Conservation (phyloP, 2,329 filamentous ascomycete species). For the Alternaria sp. region DNA sequence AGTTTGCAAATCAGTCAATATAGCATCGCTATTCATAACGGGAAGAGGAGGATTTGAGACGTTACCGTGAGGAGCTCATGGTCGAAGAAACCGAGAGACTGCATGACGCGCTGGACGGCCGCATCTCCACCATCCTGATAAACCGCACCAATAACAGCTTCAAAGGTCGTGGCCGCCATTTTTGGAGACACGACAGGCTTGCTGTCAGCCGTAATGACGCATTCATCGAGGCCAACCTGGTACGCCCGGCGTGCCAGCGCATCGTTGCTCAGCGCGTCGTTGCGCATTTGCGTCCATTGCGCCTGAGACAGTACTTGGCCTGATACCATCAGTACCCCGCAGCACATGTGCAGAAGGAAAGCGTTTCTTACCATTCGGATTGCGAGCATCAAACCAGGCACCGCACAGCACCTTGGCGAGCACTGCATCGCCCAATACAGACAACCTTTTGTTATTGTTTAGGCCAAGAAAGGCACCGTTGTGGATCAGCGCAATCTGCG, state of each 20-base stretch:
- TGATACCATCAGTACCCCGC: not conserved
- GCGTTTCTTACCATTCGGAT: slow-evolving; percentile 1
- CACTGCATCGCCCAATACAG: slow-evolving; percentile 15
- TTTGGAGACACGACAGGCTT: slow-evolving; percentile 2
- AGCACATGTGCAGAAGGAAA: not conserved
- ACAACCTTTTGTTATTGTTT: slow-evolving; percentile 16
- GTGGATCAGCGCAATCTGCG: not conserved
- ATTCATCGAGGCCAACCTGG: not conserved
- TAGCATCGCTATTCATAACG: not conserved
- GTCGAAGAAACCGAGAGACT: slow-evolving; percentile 6
- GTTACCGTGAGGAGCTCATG: slow-evolving; percentile 10
- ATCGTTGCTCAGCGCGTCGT: slow-evolving; percentile 1
- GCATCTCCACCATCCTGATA: slow-evolving; percentile 33
- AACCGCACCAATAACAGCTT: slow-evolving; percentile 47
- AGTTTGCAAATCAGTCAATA: slow-evolving; percentile 3
- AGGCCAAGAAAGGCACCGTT: not conserved
- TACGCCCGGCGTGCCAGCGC: not conserved
- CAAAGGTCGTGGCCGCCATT: slow-evolving; percentile 39
- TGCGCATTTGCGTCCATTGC: slow-evolving; percentile 12
- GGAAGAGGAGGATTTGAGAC: not conserved
- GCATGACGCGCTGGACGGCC: slow-evolving; percentile 10
- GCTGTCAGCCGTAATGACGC: slow-evolving; percentile 4
- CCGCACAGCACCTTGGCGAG: slow-evolving; percentile 10
- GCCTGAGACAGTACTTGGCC: not conserved
- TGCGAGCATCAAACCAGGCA: slow-evolving; percentile 16